Conservation (phyloP, 2,329 filamentous ascomycete species). For the Myriangium duriaei region DNA sequence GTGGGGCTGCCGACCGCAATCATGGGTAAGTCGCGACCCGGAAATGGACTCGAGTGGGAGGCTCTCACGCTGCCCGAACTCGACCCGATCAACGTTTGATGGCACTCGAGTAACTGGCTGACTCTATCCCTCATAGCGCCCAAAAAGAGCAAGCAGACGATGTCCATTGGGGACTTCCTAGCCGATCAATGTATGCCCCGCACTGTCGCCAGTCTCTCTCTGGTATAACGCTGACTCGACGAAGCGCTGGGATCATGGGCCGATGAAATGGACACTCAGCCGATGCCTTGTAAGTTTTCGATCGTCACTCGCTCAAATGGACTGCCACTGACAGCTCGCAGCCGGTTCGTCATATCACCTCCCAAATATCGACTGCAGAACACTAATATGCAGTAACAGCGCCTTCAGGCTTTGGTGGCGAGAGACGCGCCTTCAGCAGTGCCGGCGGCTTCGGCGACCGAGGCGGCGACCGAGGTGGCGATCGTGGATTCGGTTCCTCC, state of each 20-base stretch:
- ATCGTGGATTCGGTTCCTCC: slow-evolving; percentile 12
- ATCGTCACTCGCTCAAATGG: too few relatives aligned
- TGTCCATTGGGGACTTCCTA: slow-evolving; percentile 95
- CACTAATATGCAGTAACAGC: slow-evolving; percentile 1
- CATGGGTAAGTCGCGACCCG: slow-evolving; percentile 35
- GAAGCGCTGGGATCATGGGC: slow-evolving; percentile 83
- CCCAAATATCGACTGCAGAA: not conserved
- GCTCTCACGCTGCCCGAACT: too few relatives aligned
- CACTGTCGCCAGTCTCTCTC: too few relatives aligned
- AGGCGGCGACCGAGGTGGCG: slow-evolving; percentile 7
- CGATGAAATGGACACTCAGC: slow-evolving; percentile 73
- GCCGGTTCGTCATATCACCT: not conserved
- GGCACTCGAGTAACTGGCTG: not conserved
- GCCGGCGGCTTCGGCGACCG: slow-evolving; percentile 18
- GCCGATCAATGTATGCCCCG: slow-evolving; percentile 64
- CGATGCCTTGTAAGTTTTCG: slow-evolving; percentile 18
- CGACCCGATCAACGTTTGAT: not conserved
- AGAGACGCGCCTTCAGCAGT: slow-evolving; percentile 28
- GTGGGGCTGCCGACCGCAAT: slow-evolving; percentile 34
- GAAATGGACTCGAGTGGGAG: not conserved
- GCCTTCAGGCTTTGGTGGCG: slow-evolving; percentile 20
- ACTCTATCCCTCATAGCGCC: slow-evolving; percentile 49
- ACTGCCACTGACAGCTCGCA: too few relatives aligned
- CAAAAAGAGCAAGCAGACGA: slow-evolving; percentile 92
- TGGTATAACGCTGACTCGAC: slow-evolving; percentile 22